Percentiles rank a stretch among this genome's conserved stretches.
These are phyloP conservation scores for Aspergillus spinulosporus DNA, from an alignment of 2,329 filamentous ascomycete genomes.

Conservation along the genomic window DNA sequence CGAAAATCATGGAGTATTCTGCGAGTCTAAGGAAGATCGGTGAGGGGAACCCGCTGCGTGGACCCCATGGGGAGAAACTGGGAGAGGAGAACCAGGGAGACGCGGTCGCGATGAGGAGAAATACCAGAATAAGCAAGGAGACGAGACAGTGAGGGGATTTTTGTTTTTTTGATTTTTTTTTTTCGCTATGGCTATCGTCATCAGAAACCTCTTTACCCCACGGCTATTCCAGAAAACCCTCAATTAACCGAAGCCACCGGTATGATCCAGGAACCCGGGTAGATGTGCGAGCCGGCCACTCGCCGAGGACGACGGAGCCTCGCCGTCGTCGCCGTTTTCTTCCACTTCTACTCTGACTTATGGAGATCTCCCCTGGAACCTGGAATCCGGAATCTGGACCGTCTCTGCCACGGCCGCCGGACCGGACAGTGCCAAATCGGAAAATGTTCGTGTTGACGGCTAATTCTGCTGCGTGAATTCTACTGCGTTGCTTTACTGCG, in stretches of 20 bases:
- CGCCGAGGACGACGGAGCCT: no score
- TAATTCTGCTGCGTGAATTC: not conserved
- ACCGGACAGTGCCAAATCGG: no score
- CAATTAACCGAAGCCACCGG: constrained; percentile 8
- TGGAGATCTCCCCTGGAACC: no score
- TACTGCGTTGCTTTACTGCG: not conserved
- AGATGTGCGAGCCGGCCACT: not conserved
- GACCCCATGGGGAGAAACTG: constrained; percentile 18
- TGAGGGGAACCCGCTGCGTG: not conserved
- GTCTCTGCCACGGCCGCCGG: no score
- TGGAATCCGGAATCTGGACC: no score
- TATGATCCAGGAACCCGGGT: not conserved
- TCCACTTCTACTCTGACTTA: no score
- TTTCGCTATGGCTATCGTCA: not conserved
- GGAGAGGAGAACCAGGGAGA: not conserved
- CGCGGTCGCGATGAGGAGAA: not conserved
- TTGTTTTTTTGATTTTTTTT: no score
- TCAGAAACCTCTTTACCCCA: not conserved
- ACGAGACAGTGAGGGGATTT: not conserved
- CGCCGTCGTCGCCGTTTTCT: no score
- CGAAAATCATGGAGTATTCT: no score
- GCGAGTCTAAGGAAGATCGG: no score
- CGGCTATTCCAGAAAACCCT: not conserved
- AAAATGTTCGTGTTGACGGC: no score
- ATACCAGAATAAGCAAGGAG: not conserved